A percentile compares a stretch with the other conserved stretches of the same genome.
phyloP scores from a whole-genome alignment of 225 moss, liverwort and hornwort genomes.

The Sphagnum tenellum region DNA sequence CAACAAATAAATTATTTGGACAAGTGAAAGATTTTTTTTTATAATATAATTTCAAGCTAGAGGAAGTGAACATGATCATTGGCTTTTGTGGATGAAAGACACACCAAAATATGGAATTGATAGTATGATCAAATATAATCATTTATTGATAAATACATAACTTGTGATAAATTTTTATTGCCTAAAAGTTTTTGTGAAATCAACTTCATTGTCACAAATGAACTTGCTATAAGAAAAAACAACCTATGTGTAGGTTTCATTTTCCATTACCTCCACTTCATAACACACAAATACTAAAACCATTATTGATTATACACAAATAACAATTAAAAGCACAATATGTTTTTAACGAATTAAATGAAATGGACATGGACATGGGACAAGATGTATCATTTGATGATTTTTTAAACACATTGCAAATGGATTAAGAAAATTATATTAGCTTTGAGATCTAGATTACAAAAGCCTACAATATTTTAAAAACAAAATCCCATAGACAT shows the following conservation, averaged over 20 bases:
- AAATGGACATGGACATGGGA: not conserved
- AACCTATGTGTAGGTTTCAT: not conserved
- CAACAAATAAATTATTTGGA: not conserved
- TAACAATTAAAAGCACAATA: not conserved
- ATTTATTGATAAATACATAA: not conserved
- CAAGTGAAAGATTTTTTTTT: too few species aligned
- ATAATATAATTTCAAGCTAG: not conserved
- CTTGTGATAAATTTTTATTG: not conserved
- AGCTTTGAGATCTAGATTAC: too few species aligned
- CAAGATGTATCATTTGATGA: not conserved
- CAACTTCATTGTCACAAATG: conserved; percentile 3
- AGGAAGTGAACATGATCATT: not conserved
- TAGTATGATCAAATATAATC: not conserved
- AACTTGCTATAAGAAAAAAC: conserved; percentile 1
- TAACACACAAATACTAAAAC: not conserved
- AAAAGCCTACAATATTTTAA: too few species aligned
- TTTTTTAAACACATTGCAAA: not conserved
- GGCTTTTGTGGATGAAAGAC: not conserved
- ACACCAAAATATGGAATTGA: not conserved
- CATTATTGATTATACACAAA: too few species aligned
- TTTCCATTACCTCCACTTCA: not conserved
- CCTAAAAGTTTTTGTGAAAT: not conserved
- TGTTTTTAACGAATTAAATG: not conserved
- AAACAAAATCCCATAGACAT: not conserved
- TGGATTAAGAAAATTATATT: not conserved